Evolutionary conservation across 2,329 filamentous ascomycete species (phyloP).

Genomic region (Endoconidiophora polonica): DNA sequence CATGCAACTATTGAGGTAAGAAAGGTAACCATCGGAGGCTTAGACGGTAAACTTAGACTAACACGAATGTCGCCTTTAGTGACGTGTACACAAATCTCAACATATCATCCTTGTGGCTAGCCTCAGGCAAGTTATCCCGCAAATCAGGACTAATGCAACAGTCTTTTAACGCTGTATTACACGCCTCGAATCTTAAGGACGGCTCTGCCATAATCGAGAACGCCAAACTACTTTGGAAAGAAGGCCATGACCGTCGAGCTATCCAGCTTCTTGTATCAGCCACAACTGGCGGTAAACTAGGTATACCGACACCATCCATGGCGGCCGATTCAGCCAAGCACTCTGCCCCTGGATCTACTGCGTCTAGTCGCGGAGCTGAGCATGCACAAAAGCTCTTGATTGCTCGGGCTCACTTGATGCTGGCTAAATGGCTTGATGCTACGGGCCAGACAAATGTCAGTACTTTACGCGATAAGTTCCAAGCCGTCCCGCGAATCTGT

Average conservation of each 20-base stretch:
- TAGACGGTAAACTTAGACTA: neutral
- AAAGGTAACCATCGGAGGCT: constrained; percentile 8
- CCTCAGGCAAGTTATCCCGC: constrained; percentile 67
- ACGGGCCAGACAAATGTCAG: constrained; percentile 84
- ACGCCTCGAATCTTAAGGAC: constrained; percentile 70
- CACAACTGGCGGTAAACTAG: constrained; percentile 39
- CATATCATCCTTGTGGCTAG: constrained; percentile 70
- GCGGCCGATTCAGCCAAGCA: neutral
- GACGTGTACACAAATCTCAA: constrained; percentile 39
- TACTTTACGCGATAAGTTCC: constrained; percentile 66
- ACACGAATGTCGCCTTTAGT: neutral
- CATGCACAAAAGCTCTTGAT: constrained; percentile 42
- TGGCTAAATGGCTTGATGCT: constrained; percentile 91
- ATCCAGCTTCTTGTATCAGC: constrained; percentile 82
- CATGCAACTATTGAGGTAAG: constrained; percentile 62
- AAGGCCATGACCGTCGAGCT: constrained; percentile 83
- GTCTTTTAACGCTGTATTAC: constrained; percentile 84
- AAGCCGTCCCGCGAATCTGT: constrained; percentile 55
- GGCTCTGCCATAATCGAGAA: constrained; percentile 87
- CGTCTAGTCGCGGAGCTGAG: constrained; percentile 18
- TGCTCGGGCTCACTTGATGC: constrained; percentile 67
- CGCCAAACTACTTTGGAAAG: constrained; percentile 79
- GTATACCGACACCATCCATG: neutral
- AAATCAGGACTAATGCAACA: constrained; percentile 72
- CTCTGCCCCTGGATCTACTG: constrained; percentile 5